Percentiles rank a stretch among this genome's conserved stretches.
Conservation (phyloP, 805 yeast species). For the Candida dendrica region DNA sequence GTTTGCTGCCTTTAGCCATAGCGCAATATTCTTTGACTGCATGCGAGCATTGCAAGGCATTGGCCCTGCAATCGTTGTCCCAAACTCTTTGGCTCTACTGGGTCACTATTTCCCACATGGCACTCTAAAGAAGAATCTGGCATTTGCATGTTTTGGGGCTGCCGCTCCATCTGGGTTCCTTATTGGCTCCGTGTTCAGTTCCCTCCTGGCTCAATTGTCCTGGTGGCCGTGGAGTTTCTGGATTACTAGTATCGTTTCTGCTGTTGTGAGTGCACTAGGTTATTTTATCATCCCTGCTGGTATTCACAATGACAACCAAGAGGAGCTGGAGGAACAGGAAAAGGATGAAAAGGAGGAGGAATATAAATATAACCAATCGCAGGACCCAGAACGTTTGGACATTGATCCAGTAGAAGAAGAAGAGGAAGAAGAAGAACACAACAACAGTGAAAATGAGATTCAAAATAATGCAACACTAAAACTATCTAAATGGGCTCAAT, state of each 20-base stretch:
- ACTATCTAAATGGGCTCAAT: slow-evolving; percentile 4
- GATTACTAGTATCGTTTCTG: slow-evolving; percentile 17
- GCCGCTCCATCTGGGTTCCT: slow-evolving; percentile 59
- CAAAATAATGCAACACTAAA: background rate
- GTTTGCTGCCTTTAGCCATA: slow-evolving; percentile 38
- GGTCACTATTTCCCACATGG: slow-evolving; percentile 39
- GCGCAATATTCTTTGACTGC: slow-evolving; percentile 37
- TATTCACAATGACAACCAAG: slow-evolving; percentile 11
- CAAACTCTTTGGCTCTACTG: slow-evolving; percentile 50
- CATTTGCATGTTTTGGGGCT: slow-evolving; percentile 51
- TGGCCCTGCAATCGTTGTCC: slow-evolving; percentile 45
- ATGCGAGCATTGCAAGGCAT: slow-evolving; percentile 51
- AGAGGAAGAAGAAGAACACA: too few species aligned
- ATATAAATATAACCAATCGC: too few species aligned
- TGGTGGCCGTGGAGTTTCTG: slow-evolving; percentile 47
- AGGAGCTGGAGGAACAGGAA: background rate
- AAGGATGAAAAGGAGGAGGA: background rate
- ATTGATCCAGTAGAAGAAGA: background rate
- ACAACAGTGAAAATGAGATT: too few species aligned
- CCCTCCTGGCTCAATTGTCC: slow-evolving; percentile 35
- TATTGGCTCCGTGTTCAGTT: slow-evolving; percentile 46
- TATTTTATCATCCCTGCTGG: slow-evolving; percentile 21
- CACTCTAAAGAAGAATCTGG: slow-evolving; percentile 37
- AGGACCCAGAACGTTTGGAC: background rate
- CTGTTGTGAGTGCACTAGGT: slow-evolving; percentile 10